These are phyloP conservation scores for Rhizopus stolonifer DNA, from an alignment of 371 early-diverging fungal genomes.

Conservation along the genomic window DNA sequence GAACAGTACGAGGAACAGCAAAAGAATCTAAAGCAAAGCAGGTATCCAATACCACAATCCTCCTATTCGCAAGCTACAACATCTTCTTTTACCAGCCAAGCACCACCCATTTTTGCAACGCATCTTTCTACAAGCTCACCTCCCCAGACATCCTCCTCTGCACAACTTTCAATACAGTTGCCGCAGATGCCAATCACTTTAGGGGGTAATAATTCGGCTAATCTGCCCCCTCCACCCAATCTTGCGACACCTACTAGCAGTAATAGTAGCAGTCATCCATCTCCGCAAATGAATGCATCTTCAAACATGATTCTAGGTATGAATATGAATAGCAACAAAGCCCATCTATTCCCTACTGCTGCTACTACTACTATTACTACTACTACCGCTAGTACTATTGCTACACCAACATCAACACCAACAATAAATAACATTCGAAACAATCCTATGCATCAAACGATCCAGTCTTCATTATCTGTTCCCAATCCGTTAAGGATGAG, in stretches of 20 bases:
- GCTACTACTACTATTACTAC: neutral
- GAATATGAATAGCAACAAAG: conserved; percentile 10
- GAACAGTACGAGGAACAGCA: conserved; percentile 28
- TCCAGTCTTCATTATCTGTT: conserved; percentile 11
- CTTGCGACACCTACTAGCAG: conserved; percentile 10
- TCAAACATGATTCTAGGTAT: conserved; percentile 11
- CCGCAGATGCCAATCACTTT: conserved; percentile 1
- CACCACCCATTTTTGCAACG: neutral
- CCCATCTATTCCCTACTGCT: neutral
- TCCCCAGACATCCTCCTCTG: neutral
- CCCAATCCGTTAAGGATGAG: conserved; percentile 6
- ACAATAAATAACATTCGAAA: neutral
- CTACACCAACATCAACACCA: conserved; percentile 2
- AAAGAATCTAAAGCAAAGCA: conserved; percentile 16
- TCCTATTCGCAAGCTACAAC: conserved; percentile 6
- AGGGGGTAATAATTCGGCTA: conserved; percentile 4
- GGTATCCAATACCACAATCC: conserved; percentile 6
- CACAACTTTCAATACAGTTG: neutral
- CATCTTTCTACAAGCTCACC: neutral
- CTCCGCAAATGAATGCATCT: conserved; percentile 18
- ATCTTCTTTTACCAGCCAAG: neutral
- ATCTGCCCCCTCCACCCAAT: conserved; percentile 1
- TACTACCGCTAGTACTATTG: neutral
- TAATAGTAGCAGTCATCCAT: conserved; percentile 3
- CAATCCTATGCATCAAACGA: conserved; percentile 4